Evolutionary conservation across 2,329 filamentous ascomycete species (phyloP).

Genomic region (Diaporthe citrichinensis): DNA sequence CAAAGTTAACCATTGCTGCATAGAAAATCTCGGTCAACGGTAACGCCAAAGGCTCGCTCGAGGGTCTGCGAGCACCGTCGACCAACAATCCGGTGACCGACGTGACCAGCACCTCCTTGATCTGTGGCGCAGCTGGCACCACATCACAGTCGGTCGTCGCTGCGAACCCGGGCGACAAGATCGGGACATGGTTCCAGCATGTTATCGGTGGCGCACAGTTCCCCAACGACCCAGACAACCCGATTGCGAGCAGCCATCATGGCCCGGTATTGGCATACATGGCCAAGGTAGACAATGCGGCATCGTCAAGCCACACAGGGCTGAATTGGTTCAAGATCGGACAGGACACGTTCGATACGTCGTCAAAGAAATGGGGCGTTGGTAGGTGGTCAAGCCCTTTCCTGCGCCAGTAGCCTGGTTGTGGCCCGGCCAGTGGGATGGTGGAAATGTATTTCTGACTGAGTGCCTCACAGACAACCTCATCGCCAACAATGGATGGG

Average conservation of each 20-base stretch:
- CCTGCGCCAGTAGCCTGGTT: background rate
- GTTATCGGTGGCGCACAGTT: slow-evolving; percentile 67
- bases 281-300: slow-evolving; percentile 66
- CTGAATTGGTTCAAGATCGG: slow-evolving; percentile 70
- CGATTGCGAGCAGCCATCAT: slow-evolving; percentile 68
- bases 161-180: slow-evolving; percentile 64
- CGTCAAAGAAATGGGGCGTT: slow-evolving; percentile 62
- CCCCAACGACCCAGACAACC: slow-evolving; percentile 64
- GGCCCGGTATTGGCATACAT: slow-evolving; percentile 68
- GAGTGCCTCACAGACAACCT: slow-evolving; percentile 52
- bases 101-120: slow-evolving; percentile 63
- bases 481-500: slow-evolving; percentile 60
- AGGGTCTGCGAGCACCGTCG: slow-evolving; percentile 62
- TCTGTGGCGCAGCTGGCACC: slow-evolving; percentile 62
- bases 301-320: slow-evolving; percentile 56
- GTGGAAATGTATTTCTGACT: background rate
- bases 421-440: background rate
- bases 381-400: slow-evolving; percentile 24
- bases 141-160: slow-evolving; percentile 60
- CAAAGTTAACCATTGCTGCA: background rate
- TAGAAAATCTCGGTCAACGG: slow-evolving; percentile 63
- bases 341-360: slow-evolving; percentile 61
- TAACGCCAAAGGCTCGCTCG: slow-evolving; percentile 57
- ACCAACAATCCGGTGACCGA: slow-evolving; percentile 68
- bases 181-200: slow-evolving; percentile 68